A percentile compares a stretch with the other conserved stretches of the same genome.
phyloP scores from a whole-genome alignment of 805 yeast genomes.

The Lachancea fermentati region DNA sequence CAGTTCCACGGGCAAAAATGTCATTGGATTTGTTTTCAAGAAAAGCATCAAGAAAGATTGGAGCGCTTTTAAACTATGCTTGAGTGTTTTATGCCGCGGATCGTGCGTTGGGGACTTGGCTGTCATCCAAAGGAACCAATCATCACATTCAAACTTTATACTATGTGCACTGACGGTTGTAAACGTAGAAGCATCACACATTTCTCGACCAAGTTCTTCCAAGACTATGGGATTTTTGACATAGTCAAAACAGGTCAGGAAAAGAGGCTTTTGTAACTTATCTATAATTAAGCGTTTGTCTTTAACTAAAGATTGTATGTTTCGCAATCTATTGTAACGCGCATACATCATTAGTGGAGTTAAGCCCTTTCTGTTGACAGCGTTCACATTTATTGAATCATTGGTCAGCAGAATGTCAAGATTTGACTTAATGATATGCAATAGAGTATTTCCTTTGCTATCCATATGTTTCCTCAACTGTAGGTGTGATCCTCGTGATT shows the following conservation, averaged over 20 bases:
- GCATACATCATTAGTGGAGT: slow-evolving; percentile 71
- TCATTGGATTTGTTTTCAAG: slow-evolving; percentile 13
- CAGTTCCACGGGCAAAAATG: slow-evolving; percentile 23
- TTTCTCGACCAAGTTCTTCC: slow-evolving; percentile 14
- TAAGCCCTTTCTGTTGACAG: slow-evolving; percentile 48
- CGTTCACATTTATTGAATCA: slow-evolving; percentile 48
- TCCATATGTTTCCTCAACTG: slow-evolving; percentile 64
- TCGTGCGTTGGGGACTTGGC: background rate
- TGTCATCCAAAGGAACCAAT: slow-evolving; percentile 18
- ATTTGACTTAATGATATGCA: slow-evolving; percentile 62
- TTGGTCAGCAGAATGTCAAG: slow-evolving; percentile 37
- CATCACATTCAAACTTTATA: slow-evolving; percentile 18
- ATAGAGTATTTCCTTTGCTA: slow-evolving; percentile 61
- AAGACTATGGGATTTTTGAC: slow-evolving; percentile 33
- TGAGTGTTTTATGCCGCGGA: slow-evolving; percentile 8
- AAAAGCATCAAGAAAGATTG: slow-evolving; percentile 17
- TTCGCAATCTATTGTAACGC: slow-evolving; percentile 60
- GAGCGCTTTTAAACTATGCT: slow-evolving; percentile 15
- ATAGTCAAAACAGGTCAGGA: slow-evolving; percentile 41
- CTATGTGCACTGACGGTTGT: slow-evolving; percentile 15
- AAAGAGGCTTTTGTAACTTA: slow-evolving; percentile 27
- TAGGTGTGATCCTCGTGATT: slow-evolving; percentile 27
- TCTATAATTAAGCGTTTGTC: slow-evolving; percentile 46
- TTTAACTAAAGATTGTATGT: slow-evolving; percentile 45
- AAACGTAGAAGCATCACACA: slow-evolving; percentile 11